Base-by-base conservation (phyloP, 805 yeast genomes). In the Myxozyma udenii region DNA sequence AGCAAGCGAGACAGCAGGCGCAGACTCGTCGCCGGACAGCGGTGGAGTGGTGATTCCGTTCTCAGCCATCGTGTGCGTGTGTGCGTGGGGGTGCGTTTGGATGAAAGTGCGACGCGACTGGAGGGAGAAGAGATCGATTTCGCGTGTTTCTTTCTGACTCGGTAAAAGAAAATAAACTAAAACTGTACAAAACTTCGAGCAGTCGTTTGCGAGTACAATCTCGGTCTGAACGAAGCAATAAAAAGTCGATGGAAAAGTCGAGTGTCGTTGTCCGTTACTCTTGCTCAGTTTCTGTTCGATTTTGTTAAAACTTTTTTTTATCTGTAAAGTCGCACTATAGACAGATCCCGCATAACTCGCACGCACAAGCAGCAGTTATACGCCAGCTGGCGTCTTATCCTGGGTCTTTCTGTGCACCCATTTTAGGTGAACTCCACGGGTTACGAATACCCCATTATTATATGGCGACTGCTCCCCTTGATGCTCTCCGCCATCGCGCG, bases 1-100 rank as follows among this genome's bases (percentile, higher is more conserved):
- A 22, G 41, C 44, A 12, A 36, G 37, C 32, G 36, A 48, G 19
- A 38, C 48, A 14, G 24, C 44, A 22, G 40, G 35, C 14, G 49
- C 37, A 14, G 48, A 37, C 44, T 55, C 60, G 33, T 55, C 60
- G 19, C 50, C 58, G 18, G 57, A 48, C 24, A 50, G 36, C 11
- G 58, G 58, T 28, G 58, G 58, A 9, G 56, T 51, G 23, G 50
- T 39, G 36, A 54, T 43, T 7, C 58, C 58, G 42, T 44, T 54
- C 39, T 55, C 60, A 25, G 58, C 0, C 21, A 21, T 42, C n/a
- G 16, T 42, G n/a, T n/a, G n/a, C n/a, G n/a, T n/a, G n/a, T n/a
- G n/a, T n/a, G n/a, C 39, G 16, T 19, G 16, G 39, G 9, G 35
- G 14, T 9, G 40, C 9, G 9, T 9, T 9, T 9, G 14, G 33